These are phyloP conservation scores for Pisolithus thermaeus DNA, from an alignment of 1,284 basidiomycete species.

Conservation along the genomic window DNA sequence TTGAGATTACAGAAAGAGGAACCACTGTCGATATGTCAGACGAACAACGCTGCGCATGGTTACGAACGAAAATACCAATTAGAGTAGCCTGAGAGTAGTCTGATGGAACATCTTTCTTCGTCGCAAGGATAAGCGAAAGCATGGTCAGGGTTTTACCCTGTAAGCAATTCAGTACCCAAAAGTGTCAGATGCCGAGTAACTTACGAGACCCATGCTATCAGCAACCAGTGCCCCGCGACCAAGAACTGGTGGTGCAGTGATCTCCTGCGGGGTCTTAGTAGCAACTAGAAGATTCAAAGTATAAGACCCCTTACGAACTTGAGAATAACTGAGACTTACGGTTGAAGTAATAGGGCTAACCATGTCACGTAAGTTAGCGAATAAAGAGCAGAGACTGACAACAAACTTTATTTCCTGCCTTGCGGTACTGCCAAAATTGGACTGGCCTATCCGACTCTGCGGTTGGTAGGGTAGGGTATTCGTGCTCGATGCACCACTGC, in stretches of 20 bases:
- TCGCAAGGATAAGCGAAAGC: slow-evolving; percentile 70
- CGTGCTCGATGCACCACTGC: slow-evolving; percentile 74
- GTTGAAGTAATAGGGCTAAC: slow-evolving; percentile 60
- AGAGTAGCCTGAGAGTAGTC: slow-evolving; percentile 65
- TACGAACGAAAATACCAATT: slow-evolving; percentile 49
- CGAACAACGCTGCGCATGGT: slow-evolving; percentile 3
- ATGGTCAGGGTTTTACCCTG: slow-evolving; percentile 85
- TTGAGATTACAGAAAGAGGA: slow-evolving; percentile 82
- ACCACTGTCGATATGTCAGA: slow-evolving; percentile 50
- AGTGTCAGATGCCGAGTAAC: slow-evolving; percentile 7
- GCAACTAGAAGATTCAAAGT: slow-evolving; percentile 45
- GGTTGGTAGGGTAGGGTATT: slow-evolving; percentile 68
- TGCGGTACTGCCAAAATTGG: slow-evolving; percentile 80
- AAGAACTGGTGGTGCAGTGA: slow-evolving; percentile 48
- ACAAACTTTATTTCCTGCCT: slow-evolving; percentile 46
- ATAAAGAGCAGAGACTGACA: not conserved
- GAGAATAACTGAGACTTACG: slow-evolving; percentile 36
- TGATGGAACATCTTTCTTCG: slow-evolving; percentile 54
- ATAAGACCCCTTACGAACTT: not conserved
- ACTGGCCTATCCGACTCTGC: slow-evolving; percentile 66
- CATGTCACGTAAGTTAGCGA: slow-evolving; percentile 1
- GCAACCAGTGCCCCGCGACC: slow-evolving; percentile 82
- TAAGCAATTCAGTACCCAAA: slow-evolving; percentile 8
- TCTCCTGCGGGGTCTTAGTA: slow-evolving; percentile 70
- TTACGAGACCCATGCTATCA: slow-evolving; percentile 79